Base-by-base conservation (phyloP, 495 filamentous ascomycete genomes). In the Podospora appendiculata region DNA sequence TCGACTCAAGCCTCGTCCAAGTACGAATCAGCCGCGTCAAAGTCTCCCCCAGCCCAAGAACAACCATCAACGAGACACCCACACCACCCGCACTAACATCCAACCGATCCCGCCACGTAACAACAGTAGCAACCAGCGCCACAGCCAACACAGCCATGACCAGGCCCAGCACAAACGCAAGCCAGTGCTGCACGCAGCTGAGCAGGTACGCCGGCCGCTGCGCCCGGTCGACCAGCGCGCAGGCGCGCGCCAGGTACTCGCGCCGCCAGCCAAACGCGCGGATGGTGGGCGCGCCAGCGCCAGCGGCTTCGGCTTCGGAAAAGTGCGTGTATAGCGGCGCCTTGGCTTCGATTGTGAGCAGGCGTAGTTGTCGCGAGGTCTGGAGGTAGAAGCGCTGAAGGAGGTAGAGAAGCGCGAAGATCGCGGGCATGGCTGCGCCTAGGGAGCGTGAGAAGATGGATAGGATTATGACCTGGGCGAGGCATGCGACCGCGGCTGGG, bases 301-400 rank as follows among this genome's bases (percentile, higher is more conserved):
- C 53, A 2, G 25, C 2, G 25, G 25, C 25, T 5, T 25, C 25
- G 1, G 65, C 63, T 36, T 78, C 75, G 33, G 45, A 1, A 19
- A 79, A 71, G 36, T 65, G 62, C 6, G 65, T 59, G 51, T 65
- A 71, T 1, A 75, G 45, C 0, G 58, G 64, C 9, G 61, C 55
- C 42, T 60, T 65, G 13, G 64, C 59, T 50, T 75, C 70, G 8
- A 75, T 71, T 46, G 82, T 80, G 1, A 85, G 58, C 1, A 83
- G 55, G 7, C 81, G 73, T 4, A 85, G 45, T 52, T 83, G 81
- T 4, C 79, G 73, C 1, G 77, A 79, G 0, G 76, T 79, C 10
- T 74, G 72, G 0, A 83, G 68, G 51, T 84, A 84, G 61, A 73
- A 70, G 7, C 60, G 66, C 51, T 84, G 79, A 1, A 82, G 47